Evolutionary conservation across 768 basidiomycete species (phyloP).

Genomic region (Naganishia onofrii): DNA sequence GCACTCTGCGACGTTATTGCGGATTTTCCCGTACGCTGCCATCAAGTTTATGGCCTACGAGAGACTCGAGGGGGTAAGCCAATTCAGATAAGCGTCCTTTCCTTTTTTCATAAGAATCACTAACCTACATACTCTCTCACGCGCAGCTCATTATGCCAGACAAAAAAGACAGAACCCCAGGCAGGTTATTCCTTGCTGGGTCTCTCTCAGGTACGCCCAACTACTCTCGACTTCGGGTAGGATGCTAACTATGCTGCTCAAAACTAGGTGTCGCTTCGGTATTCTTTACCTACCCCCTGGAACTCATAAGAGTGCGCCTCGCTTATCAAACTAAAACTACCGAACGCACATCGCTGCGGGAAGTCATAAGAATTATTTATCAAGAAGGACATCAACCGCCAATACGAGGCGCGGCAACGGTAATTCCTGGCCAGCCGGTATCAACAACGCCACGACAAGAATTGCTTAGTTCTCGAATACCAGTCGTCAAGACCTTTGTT

Average conservation of each 20-base stretch:
- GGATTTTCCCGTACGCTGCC: constrained; percentile 94
- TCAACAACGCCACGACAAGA: constrained; percentile 39
- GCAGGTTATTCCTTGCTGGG: constrained; percentile 78
- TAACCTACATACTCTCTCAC: not conserved
- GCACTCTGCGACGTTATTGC: constrained; percentile 87
- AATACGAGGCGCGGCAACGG: constrained; percentile 34
- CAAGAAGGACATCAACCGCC: constrained; percentile 58
- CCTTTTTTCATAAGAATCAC: not conserved
- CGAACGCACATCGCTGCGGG: constrained; percentile 56
- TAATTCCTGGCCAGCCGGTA: not conserved
- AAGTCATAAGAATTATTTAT: constrained; percentile 62
- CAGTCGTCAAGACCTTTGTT: constrained; percentile 55
- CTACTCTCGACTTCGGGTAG: not conserved
- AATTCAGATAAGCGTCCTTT: not conserved
- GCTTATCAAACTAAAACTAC: constrained; percentile 69
- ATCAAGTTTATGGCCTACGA: constrained; percentile 98
- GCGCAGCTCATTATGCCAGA: constrained; percentile 80
- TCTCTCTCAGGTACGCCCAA: constrained; percentile 68
- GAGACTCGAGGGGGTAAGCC: constrained; percentile 69
- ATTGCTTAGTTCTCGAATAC: constrained; percentile 30
- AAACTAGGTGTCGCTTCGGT: constrained; percentile 75
- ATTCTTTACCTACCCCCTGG: constrained; percentile 89
- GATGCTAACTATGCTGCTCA: not conserved
- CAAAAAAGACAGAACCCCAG: constrained; percentile 69
- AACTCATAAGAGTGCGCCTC: constrained; percentile 91